Percentiles rank a stretch among this genome's conserved stretches.
Evolutionary conservation across 306 rosid species (phyloP).

Genomic region (Oxytropis ochrocephala): DNA sequence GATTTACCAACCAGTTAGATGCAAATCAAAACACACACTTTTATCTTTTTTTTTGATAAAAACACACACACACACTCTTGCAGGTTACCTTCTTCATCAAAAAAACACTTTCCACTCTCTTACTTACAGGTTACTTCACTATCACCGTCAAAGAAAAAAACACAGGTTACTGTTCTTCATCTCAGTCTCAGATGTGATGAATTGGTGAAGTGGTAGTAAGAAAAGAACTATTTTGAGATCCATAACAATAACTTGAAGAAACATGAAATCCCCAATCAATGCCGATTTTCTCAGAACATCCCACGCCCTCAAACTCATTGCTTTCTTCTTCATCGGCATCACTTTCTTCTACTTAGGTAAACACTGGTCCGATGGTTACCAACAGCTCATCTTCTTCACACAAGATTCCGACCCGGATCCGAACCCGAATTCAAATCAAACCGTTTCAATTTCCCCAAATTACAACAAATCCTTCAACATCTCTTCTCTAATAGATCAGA

Average conservation of each 20-base stretch:
- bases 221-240: conserved; percentile 5
- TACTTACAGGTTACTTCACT: not conserved
- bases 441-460: conserved; percentile 62
- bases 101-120: no score
- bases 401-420: conserved; percentile 25
- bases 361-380: conserved; percentile 62
- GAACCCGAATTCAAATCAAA: conserved; percentile 21
- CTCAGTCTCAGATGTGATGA: not conserved
- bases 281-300: conserved; percentile 37
- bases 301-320: conserved; percentile 36
- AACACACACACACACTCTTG: no score
- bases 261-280: conserved; percentile 33
- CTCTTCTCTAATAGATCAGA: no score
- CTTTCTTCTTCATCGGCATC: conserved; percentile 34
- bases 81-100: no score
- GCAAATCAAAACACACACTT: no score
- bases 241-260: not conserved
- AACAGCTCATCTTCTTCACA: conserved; percentile 71
- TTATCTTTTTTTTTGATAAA: no score
- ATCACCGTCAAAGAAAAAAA: no score
- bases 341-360: conserved; percentile 76
- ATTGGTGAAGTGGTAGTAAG: not conserved
- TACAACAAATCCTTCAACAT: conserved; percentile 30
- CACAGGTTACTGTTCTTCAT: no score
- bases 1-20: no score